Evolutionary conservation across 306 rosid genomes (phyloP).

Genomic region (Cucurbita moschata): DNA sequence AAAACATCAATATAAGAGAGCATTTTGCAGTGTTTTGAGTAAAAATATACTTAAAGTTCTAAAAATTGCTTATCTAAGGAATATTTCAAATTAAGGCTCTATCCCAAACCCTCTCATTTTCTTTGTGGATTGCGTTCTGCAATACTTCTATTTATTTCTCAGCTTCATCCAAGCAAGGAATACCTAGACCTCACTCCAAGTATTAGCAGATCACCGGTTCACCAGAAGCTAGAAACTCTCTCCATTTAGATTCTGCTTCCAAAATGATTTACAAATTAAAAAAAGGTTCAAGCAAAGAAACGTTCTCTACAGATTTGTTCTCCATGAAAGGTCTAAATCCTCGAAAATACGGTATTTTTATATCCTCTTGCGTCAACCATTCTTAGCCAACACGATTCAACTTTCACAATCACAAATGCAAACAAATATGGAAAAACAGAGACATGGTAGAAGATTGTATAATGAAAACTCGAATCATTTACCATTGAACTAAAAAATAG

Average conservation of each 20-base stretch:
- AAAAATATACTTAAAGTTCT: neutral
- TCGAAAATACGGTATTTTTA: neutral
- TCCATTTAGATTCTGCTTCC: neutral
- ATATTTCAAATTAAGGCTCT: neutral
- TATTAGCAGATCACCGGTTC: neutral
- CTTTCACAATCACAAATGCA: neutral
- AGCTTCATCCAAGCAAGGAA: neutral
- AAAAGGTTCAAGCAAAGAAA: neutral
- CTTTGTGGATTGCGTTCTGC: neutral
- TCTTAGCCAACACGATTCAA: neutral
- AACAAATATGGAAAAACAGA: neutral
- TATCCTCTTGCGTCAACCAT: neutral
- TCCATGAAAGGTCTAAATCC: neutral
- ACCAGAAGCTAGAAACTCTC: neutral
- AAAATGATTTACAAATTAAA: neutral
- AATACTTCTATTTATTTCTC: neutral
- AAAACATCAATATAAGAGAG: neutral
- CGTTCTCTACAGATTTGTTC: neutral
- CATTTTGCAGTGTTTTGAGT: neutral
- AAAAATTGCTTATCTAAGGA: neutral
- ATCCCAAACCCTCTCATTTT: neutral
- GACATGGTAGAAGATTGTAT: neutral
- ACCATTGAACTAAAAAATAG: neutral
- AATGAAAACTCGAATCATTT: neutral
- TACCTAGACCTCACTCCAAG: neutral